These are phyloP conservation scores for Paxillus involutus DNA, from an alignment of 768 basidiomycete genomes.

Conservation along the genomic window DNA sequence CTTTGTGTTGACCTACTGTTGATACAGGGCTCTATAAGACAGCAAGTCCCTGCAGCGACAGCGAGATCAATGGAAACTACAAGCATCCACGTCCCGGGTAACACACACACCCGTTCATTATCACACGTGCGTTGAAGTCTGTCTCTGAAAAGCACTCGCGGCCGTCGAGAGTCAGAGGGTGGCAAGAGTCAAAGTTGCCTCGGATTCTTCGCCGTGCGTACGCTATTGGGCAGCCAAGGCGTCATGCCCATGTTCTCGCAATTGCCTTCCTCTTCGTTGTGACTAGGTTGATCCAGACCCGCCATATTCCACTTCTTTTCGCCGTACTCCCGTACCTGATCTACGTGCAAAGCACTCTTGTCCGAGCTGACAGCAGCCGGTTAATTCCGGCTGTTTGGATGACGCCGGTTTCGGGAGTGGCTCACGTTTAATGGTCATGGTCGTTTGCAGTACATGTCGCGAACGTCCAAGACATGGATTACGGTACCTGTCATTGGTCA, in stretches of 20 bases:
- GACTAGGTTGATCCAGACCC: no score
- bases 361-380: no score
- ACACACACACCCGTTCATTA: conserved; percentile 58
- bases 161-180: conserved; percentile 21
- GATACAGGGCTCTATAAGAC: conserved; percentile 63
- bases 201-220: conserved; percentile 64
- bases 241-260: conserved; percentile 38
- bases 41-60: conserved; percentile 57
- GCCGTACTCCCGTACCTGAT: no score
- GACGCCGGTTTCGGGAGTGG: no score
- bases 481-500: no score
- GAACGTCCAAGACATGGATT: no score
- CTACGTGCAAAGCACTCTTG: no score
- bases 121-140: conserved; percentile 54
- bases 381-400: no score
- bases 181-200: conserved; percentile 29
- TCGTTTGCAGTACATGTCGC: no score
- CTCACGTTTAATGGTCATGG: no score
- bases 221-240: conserved; percentile 65
- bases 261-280: no score
- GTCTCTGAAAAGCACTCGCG: conserved; percentile 21
- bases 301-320: no score
- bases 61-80: conserved; percentile 63
- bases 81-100: conserved; percentile 66
- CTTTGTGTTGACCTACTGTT: not conserved